Conservation (phyloP, 2,329 filamentous ascomycete species). For the Aspergillus costaricaensis region DNA sequence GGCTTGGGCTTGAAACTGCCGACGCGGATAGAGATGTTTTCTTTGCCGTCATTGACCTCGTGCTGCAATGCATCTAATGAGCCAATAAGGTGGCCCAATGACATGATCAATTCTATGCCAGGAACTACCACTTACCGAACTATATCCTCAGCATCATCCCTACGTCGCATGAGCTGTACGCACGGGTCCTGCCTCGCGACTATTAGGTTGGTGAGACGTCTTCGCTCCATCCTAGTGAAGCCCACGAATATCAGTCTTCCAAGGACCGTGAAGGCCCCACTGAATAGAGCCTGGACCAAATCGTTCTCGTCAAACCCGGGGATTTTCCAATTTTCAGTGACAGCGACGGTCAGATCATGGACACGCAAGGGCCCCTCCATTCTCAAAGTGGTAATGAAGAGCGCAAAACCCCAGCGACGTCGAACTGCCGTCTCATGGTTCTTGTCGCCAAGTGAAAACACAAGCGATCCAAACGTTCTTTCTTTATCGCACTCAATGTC, state of each 20-base stretch:
- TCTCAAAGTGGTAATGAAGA: constrained; percentile 17
- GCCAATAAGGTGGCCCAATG: not conserved
- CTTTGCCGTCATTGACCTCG: constrained; percentile 47
- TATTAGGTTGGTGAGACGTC: constrained; percentile 7
- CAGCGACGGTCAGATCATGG: constrained; percentile 18
- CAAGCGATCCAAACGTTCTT: constrained; percentile 13
- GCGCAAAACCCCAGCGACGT: constrained; percentile 17
- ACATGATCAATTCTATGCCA: not conserved
- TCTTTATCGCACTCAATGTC: constrained; percentile 10
- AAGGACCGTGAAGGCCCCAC: constrained; percentile 19
- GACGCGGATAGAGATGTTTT: constrained; percentile 45
- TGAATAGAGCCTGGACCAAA: constrained; percentile 17
- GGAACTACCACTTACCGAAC: not conserved
- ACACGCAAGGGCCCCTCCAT: constrained; percentile 13
- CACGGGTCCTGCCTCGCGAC: constrained; percentile 7
- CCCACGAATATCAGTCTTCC: constrained; percentile 17
- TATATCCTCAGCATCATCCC: constrained; percentile 12
- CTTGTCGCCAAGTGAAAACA: constrained; percentile 19
- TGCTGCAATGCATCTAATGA: constrained; percentile 44
- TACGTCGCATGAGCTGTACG: constrained; percentile 14
- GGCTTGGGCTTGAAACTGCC: constrained; percentile 56
- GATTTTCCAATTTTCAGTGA: constrained; percentile 20
- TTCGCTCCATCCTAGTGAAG: constrained; percentile 18
- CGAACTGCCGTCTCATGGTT: constrained; percentile 13
- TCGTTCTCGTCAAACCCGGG: constrained; percentile 19